Evolutionary conservation across 176 grass and related monocot genomes (phyloP), one percentile per base, ranked within the genome.

Genomic region (Saccharum officinarum): DNA sequence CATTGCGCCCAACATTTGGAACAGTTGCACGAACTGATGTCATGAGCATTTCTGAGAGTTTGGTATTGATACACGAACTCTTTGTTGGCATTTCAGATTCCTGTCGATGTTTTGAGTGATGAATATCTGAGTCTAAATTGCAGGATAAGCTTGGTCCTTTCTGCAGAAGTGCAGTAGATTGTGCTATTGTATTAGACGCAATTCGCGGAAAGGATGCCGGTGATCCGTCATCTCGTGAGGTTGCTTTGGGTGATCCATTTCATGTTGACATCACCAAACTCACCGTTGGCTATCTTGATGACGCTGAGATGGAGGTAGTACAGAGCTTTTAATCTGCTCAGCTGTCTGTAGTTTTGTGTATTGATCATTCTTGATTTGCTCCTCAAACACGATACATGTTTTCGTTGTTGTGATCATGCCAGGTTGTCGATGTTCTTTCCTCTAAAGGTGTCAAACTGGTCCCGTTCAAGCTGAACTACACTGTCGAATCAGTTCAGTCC

Each of bases 61-160:
- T 98, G 93, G 93, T 94, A 95, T 67, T 15, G 89, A 34, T 54
- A 69, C 64, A 20, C 0, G 60, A 69, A 71, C 10, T 40, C 34
- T 61, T 46, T 45, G 9, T 49, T 82, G 17, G 4, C 22, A 33
- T 40, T 26, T 23, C 6, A 31, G 22, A 69, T 79, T 73, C 2
- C 1, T 50, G 6, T 1, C 7, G 40, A 37, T 70, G 16, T 11
- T 67, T 62, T 80, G 2, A 63, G 61, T 68, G 13, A 63, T 69
- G 50, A 75, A 12, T 68, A 75, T 84, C 4, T 79, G 69, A 31
- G 44, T 75, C 7, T 69, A 80, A 77, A 81, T 88, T 25, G 81
- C 88, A 98, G 91, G 96, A 98, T 87, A 98, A 98, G 87, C 89
- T 98, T 67, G 96, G 96, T 61, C 93, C 91, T 84, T 89, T 98